Conservation (phyloP, 495 filamentous ascomycete genomes). For the Pseudotulostoma volvatum region DNA sequence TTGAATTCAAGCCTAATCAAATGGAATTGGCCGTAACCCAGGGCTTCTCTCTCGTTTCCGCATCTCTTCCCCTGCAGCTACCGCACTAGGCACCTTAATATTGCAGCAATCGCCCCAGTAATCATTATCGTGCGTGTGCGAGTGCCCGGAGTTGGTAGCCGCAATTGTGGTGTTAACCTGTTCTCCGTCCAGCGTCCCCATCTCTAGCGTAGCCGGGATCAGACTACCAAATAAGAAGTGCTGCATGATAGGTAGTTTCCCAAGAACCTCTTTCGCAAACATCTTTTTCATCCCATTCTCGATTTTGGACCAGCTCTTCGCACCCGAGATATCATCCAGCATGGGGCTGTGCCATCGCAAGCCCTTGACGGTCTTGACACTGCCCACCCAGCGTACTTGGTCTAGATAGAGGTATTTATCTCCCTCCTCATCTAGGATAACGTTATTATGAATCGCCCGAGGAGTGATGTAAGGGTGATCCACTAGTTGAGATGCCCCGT, state of each 20-base stretch:
- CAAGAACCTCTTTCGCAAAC: slow-evolving; percentile 85
- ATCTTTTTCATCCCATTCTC: slow-evolving; percentile 90
- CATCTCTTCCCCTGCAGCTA: slow-evolving; percentile 76
- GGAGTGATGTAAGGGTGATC: slow-evolving; percentile 80
- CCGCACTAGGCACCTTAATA: slow-evolving; percentile 89
- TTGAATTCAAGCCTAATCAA: slow-evolving; percentile 48
- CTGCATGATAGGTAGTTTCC: slow-evolving; percentile 94
- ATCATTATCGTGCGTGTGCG: slow-evolving; percentile 37
- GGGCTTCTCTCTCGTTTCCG: slow-evolving; percentile 52
- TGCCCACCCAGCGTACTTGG: slow-evolving; percentile 86
- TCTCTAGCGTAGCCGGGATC: slow-evolving; percentile 61
- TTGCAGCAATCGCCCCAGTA: slow-evolving; percentile 96
- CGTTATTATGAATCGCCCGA: slow-evolving; percentile 65
- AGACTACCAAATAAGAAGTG: slow-evolving; percentile 88
- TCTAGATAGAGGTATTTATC: slow-evolving; percentile 75
- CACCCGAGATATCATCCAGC: slow-evolving; percentile 93
- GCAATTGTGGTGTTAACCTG: slow-evolving; percentile 35
- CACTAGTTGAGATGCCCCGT: slow-evolving; percentile 82
- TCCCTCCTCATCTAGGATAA: slow-evolving; percentile 73
- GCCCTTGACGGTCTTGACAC: slow-evolving; percentile 89
- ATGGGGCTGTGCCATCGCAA: slow-evolving; percentile 95
- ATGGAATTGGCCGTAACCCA: slow-evolving; percentile 69
- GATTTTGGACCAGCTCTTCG: slow-evolving; percentile 82
- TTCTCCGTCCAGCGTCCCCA: slow-evolving; percentile 51
- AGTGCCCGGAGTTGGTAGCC: slow-evolving; percentile 22